Percentiles rank a stretch among this genome's conserved stretches.
Evolutionary conservation across 2,329 filamentous ascomycete species (phyloP).

Genomic region (Fusarium sp.): DNA sequence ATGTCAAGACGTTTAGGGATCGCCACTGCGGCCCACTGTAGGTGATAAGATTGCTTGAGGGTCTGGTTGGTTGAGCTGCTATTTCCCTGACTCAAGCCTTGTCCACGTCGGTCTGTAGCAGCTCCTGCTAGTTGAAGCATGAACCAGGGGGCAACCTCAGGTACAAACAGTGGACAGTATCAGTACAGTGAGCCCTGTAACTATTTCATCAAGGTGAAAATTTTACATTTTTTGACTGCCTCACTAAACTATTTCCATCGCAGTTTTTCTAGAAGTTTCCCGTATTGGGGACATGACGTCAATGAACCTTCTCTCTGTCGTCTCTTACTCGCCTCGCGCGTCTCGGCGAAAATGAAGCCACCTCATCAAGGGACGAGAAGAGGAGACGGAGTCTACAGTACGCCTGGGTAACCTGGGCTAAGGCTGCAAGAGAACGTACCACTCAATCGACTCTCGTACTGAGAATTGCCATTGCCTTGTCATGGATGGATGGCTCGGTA

Average conservation of each 20-base stretch:
- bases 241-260: neutral
- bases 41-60: slow-evolving; percentile 33
- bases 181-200: neutral
- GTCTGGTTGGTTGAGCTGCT: slow-evolving; percentile 25
- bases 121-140: slow-evolving; percentile 8
- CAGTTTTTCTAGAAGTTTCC: slow-evolving; percentile 32
- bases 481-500: neutral
- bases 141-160: slow-evolving; percentile 7
- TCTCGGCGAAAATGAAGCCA: slow-evolving; percentile 26
- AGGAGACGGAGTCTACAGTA: neutral
- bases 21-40: slow-evolving; percentile 35
- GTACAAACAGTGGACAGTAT: slow-evolving; percentile 1
- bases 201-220: slow-evolving; percentile 24
- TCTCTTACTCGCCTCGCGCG: slow-evolving; percentile 24
- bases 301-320: slow-evolving; percentile 1
- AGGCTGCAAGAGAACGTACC: neutral
- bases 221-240: slow-evolving; percentile 20
- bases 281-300: slow-evolving; percentile 23
- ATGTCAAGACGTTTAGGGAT: slow-evolving; percentile 20
- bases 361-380: slow-evolving; percentile 25
- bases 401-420: neutral
- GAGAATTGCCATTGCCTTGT: slow-evolving; percentile 11
- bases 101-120: slow-evolving; percentile 30
- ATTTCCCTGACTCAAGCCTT: slow-evolving; percentile 35
- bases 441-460: neutral